Evolutionary conservation across 2,329 filamentous ascomycete species (phyloP), one percentile per base, ranked within the genome.

Genomic region (Phyllosticta citrichinensis): DNA sequence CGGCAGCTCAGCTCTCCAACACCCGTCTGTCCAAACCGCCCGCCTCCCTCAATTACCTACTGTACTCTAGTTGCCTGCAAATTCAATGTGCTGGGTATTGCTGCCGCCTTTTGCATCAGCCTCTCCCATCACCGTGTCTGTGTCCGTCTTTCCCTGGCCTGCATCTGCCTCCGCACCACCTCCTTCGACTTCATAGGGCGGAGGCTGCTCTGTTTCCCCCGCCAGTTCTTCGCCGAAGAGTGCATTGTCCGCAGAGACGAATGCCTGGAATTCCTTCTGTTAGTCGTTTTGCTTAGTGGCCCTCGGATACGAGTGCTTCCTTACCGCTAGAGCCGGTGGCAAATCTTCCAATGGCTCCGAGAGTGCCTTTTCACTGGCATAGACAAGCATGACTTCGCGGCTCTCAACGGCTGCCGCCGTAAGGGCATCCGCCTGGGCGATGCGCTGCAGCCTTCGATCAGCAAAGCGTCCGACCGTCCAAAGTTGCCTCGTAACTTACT

Each of bases 351-450:
- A 58, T n/a, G 51, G 51, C 14, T 58, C 20, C 11, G 33, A 19
- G 20, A 62, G 27, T 1, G 73, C 73, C 12, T 68, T 67, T 3
- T 81, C 77, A 65, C 78, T 83, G 20, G 83, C 83, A 67, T 86
- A 87, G 2, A 87, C 79, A 10, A 87, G 76, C 0, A 87, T 69
- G 2, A 79, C 81, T 9, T 75, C 77, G 33, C 71, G 75, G 58
- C 77, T 76, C 64, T 85, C 82, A 40, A 78, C 75, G 24, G 75
- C 76, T 58, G 80, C 79, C 64, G 82, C 75, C 65, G 77, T 72
- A 57, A 86, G 75, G 10, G 85, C 83, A 62, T 83, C 79, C 52
- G 77, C 73, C 62, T 82, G 79, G 3, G 74, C 73, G 22, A 82
- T 75, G 55, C 68, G 64, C 69, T 73, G 60, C 40, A 47, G 25